Conservation (phyloP, 2,329 filamentous ascomycete genomes). For the Stemphylium vesicarium region DNA sequence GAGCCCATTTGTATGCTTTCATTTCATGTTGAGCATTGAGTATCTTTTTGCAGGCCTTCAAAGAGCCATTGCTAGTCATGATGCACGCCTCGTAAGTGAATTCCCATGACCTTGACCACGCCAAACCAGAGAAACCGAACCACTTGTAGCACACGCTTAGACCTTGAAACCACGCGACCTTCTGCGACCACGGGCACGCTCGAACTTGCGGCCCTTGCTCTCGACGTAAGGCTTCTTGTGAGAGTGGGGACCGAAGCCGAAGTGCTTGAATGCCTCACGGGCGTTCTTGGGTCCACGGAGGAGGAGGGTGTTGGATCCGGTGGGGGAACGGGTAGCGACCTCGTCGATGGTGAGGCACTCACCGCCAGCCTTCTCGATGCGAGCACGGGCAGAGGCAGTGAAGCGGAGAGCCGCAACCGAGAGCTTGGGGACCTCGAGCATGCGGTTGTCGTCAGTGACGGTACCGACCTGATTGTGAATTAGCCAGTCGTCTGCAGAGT, state of each 20-base stretch:
- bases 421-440: constrained; percentile 83
- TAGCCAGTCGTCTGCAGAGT: constrained; percentile 12
- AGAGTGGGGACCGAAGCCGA: constrained; percentile 96
- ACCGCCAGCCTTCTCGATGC: constrained; percentile 91
- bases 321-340: constrained; percentile 92
- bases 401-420: constrained; percentile 94
- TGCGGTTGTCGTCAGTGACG: constrained; percentile 95
- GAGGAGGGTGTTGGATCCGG: constrained; percentile 94
- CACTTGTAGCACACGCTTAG: constrained; percentile 62
- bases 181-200: constrained; percentile 98
- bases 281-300: constrained; percentile 98
- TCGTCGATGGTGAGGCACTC: constrained; percentile 96
- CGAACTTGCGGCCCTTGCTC: constrained; percentile 99
- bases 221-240: constrained; percentile 98
- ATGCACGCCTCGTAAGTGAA: constrained; percentile 46
- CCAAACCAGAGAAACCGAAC: constrained; percentile 48
- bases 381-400: constrained; percentile 92
- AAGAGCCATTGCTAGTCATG: constrained; percentile 44
- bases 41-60: constrained; percentile 47
- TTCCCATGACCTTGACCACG: constrained; percentile 47
- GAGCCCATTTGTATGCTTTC: constrained; percentile 41
- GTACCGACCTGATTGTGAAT: constrained; percentile 68
- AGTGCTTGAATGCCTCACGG: constrained; percentile 98
- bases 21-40: constrained; percentile 45
- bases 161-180: constrained; percentile 99